Evolutionary conservation across 179 eudicot species (phyloP).

Genomic region (Pouteria campechiana): DNA sequence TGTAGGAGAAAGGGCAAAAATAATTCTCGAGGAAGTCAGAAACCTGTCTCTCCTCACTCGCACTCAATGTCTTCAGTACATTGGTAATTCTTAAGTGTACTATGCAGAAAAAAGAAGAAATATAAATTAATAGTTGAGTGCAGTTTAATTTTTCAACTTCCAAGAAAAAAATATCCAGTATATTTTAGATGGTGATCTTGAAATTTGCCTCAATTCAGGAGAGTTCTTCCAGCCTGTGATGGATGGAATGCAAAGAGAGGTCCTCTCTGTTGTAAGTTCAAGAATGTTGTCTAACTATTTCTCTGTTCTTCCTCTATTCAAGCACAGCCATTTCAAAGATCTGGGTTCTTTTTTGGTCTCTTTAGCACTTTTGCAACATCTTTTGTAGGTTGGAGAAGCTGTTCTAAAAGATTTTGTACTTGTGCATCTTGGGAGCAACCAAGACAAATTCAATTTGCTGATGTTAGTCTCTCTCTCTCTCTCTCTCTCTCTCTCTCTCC

Average conservation of each 20-base stretch:
- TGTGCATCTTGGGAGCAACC: constrained; percentile 82
- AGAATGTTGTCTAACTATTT: neutral
- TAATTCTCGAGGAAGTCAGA: constrained; percentile 78
- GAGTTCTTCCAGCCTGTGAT: constrained; percentile 70
- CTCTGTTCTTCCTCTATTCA: neutral
- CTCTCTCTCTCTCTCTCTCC: neutral
- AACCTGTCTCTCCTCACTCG: constrained; percentile 59
- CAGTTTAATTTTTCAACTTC: neutral
- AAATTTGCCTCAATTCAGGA: constrained; percentile 33
- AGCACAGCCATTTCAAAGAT: too few species aligned
- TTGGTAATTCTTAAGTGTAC: constrained; percentile 68
- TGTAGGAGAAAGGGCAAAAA: constrained; percentile 81
- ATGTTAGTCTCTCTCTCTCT: constrained; percentile 39
- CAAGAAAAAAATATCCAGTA: too few species aligned
- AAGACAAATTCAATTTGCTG: constrained; percentile 91
- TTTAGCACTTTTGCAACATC: too few species aligned
- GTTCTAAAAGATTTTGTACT: constrained; percentile 71
- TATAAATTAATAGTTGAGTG: neutral
- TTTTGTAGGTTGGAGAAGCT: constrained; percentile 73
- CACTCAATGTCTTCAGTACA: constrained; percentile 67
- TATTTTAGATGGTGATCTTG: neutral
- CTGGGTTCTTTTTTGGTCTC: too few species aligned
- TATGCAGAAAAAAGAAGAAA: too few species aligned
- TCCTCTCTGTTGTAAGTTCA: constrained; percentile 55
- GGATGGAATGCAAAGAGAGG: constrained; percentile 64